Evolutionary conservation across 495 filamentous ascomycete genomes (phyloP), one percentile per base, ranked within the genome.

Genomic region (Aspergillus cristatus): DNA sequence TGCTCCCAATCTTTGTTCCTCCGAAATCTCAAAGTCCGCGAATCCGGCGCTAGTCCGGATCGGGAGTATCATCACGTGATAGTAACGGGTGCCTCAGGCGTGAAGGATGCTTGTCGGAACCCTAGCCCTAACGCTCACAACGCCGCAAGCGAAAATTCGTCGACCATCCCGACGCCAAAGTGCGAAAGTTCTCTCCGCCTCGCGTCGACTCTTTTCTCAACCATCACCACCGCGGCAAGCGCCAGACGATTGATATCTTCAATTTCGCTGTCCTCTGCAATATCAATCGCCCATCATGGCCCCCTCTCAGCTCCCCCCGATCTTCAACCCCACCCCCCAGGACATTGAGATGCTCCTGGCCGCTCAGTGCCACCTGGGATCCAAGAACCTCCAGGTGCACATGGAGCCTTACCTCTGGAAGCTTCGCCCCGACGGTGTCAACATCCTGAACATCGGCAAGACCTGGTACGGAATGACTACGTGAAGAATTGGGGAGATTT

Each of bases 371-470:
- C 91, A 98, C 73, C 78, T 98, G 47, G 91, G 91, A 62, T 88
- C 83, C 71, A 98, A 98, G 82, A 98, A 98, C 76, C 60, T 97
- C 49, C 88, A 95, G 74, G 78, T 91, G 58, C 87, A 97, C 72
- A 97, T 96, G 91, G 88, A 97, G 72, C 86, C 91, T 48, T 98
- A 98, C 74, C 79, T 98, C 57, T 97, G 87, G 88, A 98, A 97
- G 81, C 94, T 86, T 60, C 82, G 91, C 56, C 81, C 88, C 42
- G 91, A 98, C 53, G 91, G 91, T 68, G 80, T 98, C 73, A 97
- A 98, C 63, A 77, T 98, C 45, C 77, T 98, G 68, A 97, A 98
- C 78, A 86, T 98, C 68, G 87, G 89, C 75, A 98, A 98, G 85
- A 98, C 91, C 70, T 97, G 90, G 90, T 97, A 79, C n/a, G n/a